A percentile compares a stretch with the other conserved stretches of the same genome.
Conservation (phyloP, 495 filamentous ascomycete species). For the Hypoxylon lenormandii region DNA sequence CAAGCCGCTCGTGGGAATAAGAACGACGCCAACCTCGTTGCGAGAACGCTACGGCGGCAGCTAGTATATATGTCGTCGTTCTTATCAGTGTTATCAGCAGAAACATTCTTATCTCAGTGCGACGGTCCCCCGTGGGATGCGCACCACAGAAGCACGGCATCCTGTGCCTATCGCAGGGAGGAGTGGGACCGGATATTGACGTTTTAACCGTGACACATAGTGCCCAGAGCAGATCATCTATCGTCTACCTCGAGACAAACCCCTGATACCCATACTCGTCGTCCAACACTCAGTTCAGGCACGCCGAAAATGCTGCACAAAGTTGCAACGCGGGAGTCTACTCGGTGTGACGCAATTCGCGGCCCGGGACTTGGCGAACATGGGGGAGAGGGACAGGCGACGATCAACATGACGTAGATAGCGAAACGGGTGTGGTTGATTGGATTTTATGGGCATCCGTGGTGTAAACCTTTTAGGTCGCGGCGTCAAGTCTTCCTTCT, state of each 20-base stretch:
- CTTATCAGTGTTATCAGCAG: conserved; percentile 7
- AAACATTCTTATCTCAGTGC: neutral
- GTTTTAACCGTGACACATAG: conserved; percentile 32
- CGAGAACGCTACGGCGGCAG: neutral
- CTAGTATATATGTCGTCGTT: conserved; percentile 1
- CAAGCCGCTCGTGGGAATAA: neutral
- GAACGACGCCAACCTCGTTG: neutral
- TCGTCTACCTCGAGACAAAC: conserved; percentile 6
- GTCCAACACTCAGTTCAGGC: conserved; percentile 25
- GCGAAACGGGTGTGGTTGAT: conserved; percentile 4
- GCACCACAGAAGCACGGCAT: neutral
- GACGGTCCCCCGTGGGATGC: neutral
- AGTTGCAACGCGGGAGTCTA: conserved; percentile 5
- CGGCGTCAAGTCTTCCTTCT: conserved; percentile 22
- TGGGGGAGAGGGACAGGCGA: conserved; percentile 3
- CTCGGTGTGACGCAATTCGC: conserved; percentile 18
- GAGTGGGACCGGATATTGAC: conserved; percentile 32
- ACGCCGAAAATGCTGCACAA: conserved; percentile 4
- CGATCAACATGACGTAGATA: conserved; percentile 13
- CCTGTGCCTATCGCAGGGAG: conserved; percentile 11
- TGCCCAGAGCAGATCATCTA: conserved; percentile 31
- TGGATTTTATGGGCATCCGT: neutral
- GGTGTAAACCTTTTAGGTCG: conserved; percentile 9
- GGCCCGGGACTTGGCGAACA: conserved; percentile 27
- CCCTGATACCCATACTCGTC: conserved; percentile 19